Base-by-base conservation (phyloP, 306 rosid species). In the Mucuna pruriens region DNA sequence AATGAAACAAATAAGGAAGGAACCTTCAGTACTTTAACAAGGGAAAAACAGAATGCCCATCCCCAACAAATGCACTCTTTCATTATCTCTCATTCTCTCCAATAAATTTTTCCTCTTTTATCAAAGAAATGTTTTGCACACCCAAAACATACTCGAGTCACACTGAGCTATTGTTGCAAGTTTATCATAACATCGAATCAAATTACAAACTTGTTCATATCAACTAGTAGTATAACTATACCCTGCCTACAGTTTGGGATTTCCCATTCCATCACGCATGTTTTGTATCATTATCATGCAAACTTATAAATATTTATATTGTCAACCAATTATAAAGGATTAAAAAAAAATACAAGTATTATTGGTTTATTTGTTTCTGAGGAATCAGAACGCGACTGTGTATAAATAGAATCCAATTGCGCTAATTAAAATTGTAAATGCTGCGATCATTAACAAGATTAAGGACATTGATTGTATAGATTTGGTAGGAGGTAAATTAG, bases 401-500 rank as follows among this genome's bases (percentile, higher is more conserved):
- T 9, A 16, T 46, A 12, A 68, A 20, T 15, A 4, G 11, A 20
- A 49, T 73, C 76, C 73, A 85, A 55, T 52, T 51, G 33, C 65
- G 60, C 58, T 62, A 68, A 36, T 38, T 36, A 19, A 75, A 72
- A 71, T 40, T 5, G 22, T 39, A 62, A 76, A 33, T 4, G 33
- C 22, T 16, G 19, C 6, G 23, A 33, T 17, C 33, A 12, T 67
- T 5, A 22, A 11, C 19, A 13, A 17, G 39, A 62, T 42, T 3
- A 66, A 25, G 51, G 60, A 78, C 22, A 55, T 16, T 55, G 5
- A 55, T 16, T 55, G 5, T 71, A 17, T 0, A 17, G 17, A 31
- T 7, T 22, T 1, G 33, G 44, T 17, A 40, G 6, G 51, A 44
- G 82, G 90, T 34, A 20, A 74, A 85, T 74, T 75, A 86, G 85